phyloP scores from a whole-genome alignment of 2,329 filamentous ascomycete genomes.

The Leptographium flavum region DNA sequence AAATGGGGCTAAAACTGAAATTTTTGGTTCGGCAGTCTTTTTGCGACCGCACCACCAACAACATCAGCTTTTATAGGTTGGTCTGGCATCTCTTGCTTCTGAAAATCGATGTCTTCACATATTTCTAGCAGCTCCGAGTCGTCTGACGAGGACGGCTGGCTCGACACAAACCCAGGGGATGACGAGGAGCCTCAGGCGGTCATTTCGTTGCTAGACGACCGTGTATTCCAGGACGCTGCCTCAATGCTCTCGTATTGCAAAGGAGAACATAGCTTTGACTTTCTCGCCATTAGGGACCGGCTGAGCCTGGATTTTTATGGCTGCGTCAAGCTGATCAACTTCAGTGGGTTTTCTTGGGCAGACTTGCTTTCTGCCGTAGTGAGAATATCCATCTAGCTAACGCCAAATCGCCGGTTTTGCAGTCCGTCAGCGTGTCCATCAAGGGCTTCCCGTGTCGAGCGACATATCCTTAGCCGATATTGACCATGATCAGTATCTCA shows the following conservation, averaged over 20 bases:
- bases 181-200: slow-evolving; percentile 48
- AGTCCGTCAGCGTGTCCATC: slow-evolving; percentile 34
- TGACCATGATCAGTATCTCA: slow-evolving; percentile 66
- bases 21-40: not conserved
- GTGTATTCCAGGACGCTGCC: slow-evolving; percentile 47
- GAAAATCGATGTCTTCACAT: slow-evolving; percentile 4
- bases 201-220: slow-evolving; percentile 53
- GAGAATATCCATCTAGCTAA: not conserved
- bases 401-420: not conserved
- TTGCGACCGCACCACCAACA: not conserved
- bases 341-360: slow-evolving; percentile 21
- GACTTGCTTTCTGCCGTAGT: not conserved
- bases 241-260: slow-evolving; percentile 58
- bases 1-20: not conserved
- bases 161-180: slow-evolving; percentile 28
- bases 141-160: slow-evolving; percentile 22
- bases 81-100: not conserved
- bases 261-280: slow-evolving; percentile 51
- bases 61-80: not conserved
- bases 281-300: slow-evolving; percentile 41
- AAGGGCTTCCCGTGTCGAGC: slow-evolving; percentile 32
- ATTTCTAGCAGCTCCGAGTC: slow-evolving; percentile 19
- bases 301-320: slow-evolving; percentile 58
- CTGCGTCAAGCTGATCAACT: slow-evolving; percentile 63
- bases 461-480: slow-evolving; percentile 49